These are phyloP conservation scores for Penicillium cataractarum DNA, from an alignment of 495 filamentous ascomycete genomes.

Conservation along the genomic window DNA sequence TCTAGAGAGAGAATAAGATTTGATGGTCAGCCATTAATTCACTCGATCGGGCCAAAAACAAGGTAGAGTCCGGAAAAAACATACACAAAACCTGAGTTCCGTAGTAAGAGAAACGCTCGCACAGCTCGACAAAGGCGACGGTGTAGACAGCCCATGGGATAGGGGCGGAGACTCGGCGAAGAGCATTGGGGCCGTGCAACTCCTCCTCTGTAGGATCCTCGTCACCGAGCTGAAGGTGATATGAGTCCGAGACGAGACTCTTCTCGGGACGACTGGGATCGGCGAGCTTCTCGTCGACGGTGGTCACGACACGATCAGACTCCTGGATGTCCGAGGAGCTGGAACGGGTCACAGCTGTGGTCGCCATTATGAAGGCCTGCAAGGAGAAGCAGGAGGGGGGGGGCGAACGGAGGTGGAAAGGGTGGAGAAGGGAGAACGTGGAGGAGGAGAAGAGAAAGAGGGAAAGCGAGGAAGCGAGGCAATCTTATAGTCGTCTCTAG, in stretches of 20 bases:
- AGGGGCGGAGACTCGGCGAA: slow-evolving; percentile 29
- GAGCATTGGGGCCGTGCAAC: slow-evolving; percentile 17
- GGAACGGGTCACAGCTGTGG: slow-evolving; percentile 4
- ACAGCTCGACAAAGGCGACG: slow-evolving; percentile 32
- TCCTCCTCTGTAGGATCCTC: slow-evolving; percentile 25
- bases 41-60: too few species aligned
- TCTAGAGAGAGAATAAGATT: slow-evolving; percentile 7
- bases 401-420: not conserved
- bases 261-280: slow-evolving; percentile 18
- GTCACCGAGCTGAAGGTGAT: slow-evolving; percentile 19
- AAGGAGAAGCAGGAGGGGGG: not conserved
- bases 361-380: slow-evolving; percentile 15
- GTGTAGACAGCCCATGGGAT: slow-evolving; percentile 32
- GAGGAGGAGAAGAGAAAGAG: not conserved
- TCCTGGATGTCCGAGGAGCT: slow-evolving; percentile 21
- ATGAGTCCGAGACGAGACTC: slow-evolving; percentile 20
- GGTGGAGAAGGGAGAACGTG: not conserved
- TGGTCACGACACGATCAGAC: not conserved
- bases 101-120: slow-evolving; percentile 36
- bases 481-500: slow-evolving; percentile 1
- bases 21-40: not conserved
- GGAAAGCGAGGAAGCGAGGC: not conserved
- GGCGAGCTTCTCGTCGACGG: slow-evolving; percentile 5
- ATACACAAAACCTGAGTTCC: slow-evolving; percentile 29
- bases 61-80: not conserved